phyloP scores from a whole-genome alignment of 148 eudicot genomes.

The Diospyros lotus region DNA sequence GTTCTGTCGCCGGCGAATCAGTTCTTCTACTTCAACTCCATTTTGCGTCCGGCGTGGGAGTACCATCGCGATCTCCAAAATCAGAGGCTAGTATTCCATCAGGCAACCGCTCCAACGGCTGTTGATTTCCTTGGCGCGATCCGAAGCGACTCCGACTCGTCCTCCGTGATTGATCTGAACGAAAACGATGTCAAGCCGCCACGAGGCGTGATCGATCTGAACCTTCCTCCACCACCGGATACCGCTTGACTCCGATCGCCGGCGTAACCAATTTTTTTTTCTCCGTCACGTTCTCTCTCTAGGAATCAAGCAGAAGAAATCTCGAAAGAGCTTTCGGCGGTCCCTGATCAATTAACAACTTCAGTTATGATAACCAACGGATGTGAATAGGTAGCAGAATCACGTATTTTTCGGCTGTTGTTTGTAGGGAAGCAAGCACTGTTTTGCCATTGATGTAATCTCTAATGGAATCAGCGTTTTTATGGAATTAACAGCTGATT shows the following conservation, averaged over 20 bases:
- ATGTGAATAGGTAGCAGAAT: neutral
- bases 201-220: conserved; percentile 40
- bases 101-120: neutral
- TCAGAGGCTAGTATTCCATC: neutral
- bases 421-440: neutral
- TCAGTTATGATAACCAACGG: conserved; percentile 1
- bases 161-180: conserved; percentile 52
- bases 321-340: neutral
- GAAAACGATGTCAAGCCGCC: conserved; percentile 20
- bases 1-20: conserved; percentile 21
- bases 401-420: neutral
- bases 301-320: neutral
- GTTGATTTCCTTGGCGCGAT: conserved; percentile 15
- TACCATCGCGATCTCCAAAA: neutral
- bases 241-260: conserved; percentile 19
- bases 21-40: conserved; percentile 24
- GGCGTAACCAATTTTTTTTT: neutral
- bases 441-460: conserved; percentile 3
- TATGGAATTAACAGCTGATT: conserved; percentile 6
- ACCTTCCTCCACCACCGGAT: conserved; percentile 47
- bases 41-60: neutral
- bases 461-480: neutral
- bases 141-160: conserved; percentile 55
- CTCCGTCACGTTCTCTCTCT: neutral
- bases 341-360: neutral